A percentile compares a stretch with the other conserved stretches of the same genome.
Evolutionary conservation across 108 stramenopile genomes (phyloP).

Genomic region (Bacterosira constricta): DNA sequence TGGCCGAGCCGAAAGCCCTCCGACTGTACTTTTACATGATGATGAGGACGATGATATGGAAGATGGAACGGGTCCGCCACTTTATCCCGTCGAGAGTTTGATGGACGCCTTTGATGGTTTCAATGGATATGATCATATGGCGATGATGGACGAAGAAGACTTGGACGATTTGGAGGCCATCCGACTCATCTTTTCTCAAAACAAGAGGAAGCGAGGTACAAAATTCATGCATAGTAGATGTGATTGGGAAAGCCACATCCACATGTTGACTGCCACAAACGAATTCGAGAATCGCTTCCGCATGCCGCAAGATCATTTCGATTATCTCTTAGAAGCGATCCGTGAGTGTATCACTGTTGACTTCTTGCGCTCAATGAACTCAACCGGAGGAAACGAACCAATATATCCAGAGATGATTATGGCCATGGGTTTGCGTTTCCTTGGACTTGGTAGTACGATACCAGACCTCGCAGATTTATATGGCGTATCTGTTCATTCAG

Average conservation of each 20-base stretch:
- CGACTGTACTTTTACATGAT: too few relatives aligned
- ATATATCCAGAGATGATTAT: conserved; percentile 18
- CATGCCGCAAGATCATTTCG: conserved; percentile 13
- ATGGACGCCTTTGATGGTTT: too few relatives aligned
- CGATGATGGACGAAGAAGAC: neutral
- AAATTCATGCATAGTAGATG: too few relatives aligned
- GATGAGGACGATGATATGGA: too few relatives aligned
- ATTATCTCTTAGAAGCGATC: conserved; percentile 6
- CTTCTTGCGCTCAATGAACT: conserved; percentile 10
- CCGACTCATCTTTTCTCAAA: neutral
- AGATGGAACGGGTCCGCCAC: too few relatives aligned
- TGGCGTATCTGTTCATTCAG: conserved; percentile 2
- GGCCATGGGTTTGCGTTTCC: neutral
- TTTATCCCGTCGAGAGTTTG: too few relatives aligned
- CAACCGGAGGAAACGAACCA: conserved; percentile 21
- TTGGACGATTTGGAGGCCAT: neutral
- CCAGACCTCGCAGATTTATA: neutral
- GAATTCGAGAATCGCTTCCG: conserved; percentile 10
- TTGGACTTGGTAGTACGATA: neutral
- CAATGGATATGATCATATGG: neutral
- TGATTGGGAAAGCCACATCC: neutral
- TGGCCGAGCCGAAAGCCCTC: too few relatives aligned
- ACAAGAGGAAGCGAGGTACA: too few relatives aligned
- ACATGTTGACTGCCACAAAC: neutral
- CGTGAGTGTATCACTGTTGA: conserved; percentile 4